Conservation (phyloP, 2,329 filamentous ascomycete genomes). For the Hypoxylon sp. region DNA sequence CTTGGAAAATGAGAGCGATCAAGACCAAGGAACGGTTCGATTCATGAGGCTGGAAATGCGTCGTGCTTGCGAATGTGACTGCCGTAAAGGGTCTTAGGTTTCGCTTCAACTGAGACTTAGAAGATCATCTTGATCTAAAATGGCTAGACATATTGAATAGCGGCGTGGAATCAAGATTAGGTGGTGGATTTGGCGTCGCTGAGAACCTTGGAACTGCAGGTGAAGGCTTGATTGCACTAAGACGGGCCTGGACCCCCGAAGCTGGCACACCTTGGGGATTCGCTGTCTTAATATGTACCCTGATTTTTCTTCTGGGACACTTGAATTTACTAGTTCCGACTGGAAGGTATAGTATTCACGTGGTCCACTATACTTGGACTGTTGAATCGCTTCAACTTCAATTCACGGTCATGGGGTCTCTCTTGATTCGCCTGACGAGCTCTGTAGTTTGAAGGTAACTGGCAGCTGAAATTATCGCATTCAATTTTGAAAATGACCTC, state of each 20-base stretch:
- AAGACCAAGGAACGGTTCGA: constrained; percentile 33
- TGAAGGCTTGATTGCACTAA: constrained; percentile 28
- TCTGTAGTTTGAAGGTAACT: background rate
- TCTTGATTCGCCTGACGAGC: background rate
- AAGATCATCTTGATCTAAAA: constrained; percentile 28
- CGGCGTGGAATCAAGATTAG: constrained; percentile 34
- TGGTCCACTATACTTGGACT: background rate
- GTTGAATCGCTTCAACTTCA: background rate
- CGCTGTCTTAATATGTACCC: constrained; percentile 2
- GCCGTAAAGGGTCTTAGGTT: constrained; percentile 37
- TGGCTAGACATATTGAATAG: constrained; percentile 33
- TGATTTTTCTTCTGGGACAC: background rate
- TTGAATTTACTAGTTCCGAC: background rate
- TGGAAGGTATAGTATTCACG: background rate
- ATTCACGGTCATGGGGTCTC: background rate
- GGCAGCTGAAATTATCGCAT: background rate
- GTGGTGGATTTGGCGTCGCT: constrained; percentile 19
- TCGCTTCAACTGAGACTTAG: constrained; percentile 35
- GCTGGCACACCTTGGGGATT: constrained; percentile 17
- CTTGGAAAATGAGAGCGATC: constrained; percentile 26
- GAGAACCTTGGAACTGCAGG: too few species aligned
- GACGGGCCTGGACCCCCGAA: constrained; percentile 27
- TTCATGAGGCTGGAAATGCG: constrained; percentile 31
- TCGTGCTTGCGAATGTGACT: constrained; percentile 23
- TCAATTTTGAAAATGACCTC: background rate